A percentile compares a stretch with the other conserved stretches of the same genome.
phyloP scores from a whole-genome alignment of 1,139 yeast species.

The Suhomyces taliae region DNA sequence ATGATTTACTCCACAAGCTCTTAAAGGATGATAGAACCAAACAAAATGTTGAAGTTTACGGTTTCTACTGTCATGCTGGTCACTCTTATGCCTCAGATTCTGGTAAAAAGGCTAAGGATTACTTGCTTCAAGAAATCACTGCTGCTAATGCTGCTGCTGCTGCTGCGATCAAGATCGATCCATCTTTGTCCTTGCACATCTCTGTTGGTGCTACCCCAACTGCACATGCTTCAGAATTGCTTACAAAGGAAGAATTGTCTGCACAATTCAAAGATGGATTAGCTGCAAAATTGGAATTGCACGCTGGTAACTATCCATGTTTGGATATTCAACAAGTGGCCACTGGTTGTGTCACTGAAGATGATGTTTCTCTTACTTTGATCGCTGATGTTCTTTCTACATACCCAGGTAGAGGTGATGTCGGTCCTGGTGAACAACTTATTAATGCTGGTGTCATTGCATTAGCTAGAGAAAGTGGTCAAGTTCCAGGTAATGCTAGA shows the following conservation, averaged over 20 bases:
- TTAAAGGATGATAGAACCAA: slow-evolving; percentile 20
- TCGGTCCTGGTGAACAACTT: slow-evolving; percentile 57
- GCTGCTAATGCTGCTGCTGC: slow-evolving; percentile 58
- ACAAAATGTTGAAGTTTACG: slow-evolving; percentile 48
- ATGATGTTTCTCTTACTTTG: slow-evolving; percentile 55
- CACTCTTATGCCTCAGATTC: slow-evolving; percentile 60
- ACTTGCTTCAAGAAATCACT: slow-evolving; percentile 53
- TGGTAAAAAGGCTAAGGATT: slow-evolving; percentile 47
- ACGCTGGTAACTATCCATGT: slow-evolving; percentile 76
- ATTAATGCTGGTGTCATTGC: slow-evolving; percentile 76
- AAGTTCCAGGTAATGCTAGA: slow-evolving; percentile 51
- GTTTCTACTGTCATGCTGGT: slow-evolving; percentile 81
- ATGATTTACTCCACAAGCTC: slow-evolving; percentile 29
- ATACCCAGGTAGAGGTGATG: slow-evolving; percentile 52
- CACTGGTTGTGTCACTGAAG: slow-evolving; percentile 54
- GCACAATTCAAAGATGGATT: slow-evolving; percentile 23
- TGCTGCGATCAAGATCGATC: slow-evolving; percentile 30
- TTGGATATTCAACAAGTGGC: slow-evolving; percentile 76
- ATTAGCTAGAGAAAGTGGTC: slow-evolving; percentile 62
- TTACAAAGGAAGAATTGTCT: slow-evolving; percentile 22
- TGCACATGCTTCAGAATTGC: slow-evolving; percentile 56
- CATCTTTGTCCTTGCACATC: slow-evolving; percentile 34
- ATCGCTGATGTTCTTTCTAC: slow-evolving; percentile 64
- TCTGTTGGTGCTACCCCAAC: slow-evolving; percentile 86
- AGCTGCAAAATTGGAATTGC: slow-evolving; percentile 59